Conservation (phyloP, 805 yeast genomes). For the Saccharomycopsis sp. region DNA sequence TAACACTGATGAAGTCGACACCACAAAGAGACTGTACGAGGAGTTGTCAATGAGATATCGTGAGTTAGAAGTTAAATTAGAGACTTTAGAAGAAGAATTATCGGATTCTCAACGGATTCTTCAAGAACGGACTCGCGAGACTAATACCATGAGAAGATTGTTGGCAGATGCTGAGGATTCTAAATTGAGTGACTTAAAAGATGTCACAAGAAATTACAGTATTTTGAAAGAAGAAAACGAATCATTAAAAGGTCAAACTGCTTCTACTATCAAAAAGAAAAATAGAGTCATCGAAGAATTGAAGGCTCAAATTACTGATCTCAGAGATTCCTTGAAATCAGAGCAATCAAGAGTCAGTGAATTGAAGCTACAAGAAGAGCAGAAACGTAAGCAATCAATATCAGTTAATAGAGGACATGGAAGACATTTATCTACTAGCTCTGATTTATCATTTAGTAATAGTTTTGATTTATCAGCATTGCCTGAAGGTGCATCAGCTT, state of each 20-base stretch:
- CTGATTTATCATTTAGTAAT: background rate
- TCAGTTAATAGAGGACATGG: background rate
- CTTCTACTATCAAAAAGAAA: constrained; percentile 43
- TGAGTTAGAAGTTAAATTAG: constrained; percentile 56
- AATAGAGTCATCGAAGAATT: constrained; percentile 63
- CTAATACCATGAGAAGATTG: constrained; percentile 62
- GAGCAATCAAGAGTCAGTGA: constrained; percentile 25
- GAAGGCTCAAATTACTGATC: constrained; percentile 36
- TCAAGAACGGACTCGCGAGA: constrained; percentile 78
- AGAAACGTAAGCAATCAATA: constrained; percentile 22
- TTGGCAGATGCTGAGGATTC: constrained; percentile 62
- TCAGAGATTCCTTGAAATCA: constrained; percentile 26
- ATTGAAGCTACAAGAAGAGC: constrained; percentile 26
- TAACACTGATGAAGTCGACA: constrained; percentile 40
- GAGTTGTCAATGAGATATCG: constrained; percentile 60
- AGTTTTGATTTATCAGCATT: background rate
- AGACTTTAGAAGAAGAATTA: constrained; percentile 76
- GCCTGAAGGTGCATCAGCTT: constrained; percentile 2
- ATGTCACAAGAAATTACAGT: constrained; percentile 45
- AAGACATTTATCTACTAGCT: background rate
- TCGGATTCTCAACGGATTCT: constrained; percentile 63
- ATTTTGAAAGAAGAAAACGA: constrained; percentile 55
- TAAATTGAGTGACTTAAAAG: constrained; percentile 45
- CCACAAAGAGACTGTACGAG: constrained; percentile 60
- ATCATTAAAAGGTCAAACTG: constrained; percentile 48